These are phyloP conservation scores for Crithidia brevicula DNA, from an alignment of 208 protist genomes.

Conservation along the genomic window DNA sequence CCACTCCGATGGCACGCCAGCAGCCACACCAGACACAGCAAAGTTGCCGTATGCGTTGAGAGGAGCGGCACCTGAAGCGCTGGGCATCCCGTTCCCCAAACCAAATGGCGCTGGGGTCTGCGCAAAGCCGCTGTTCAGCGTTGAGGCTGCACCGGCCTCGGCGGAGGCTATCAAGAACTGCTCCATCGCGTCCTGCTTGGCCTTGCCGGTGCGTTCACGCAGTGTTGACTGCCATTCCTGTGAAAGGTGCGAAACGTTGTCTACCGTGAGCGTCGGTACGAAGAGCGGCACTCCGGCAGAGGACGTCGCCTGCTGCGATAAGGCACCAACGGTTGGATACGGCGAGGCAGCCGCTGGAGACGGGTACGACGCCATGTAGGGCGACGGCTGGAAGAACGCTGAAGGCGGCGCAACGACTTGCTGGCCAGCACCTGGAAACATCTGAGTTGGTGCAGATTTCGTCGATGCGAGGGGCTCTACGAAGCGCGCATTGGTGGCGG, in stretches of 20 bases:
- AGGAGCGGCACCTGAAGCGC: not conserved
- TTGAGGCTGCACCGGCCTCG: conserved; percentile 24
- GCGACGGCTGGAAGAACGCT: too few relatives aligned
- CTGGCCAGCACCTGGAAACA: too few relatives aligned
- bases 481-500: not conserved
- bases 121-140: not conserved
- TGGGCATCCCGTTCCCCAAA: not conserved
- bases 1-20: not conserved
- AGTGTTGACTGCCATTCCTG: conserved; percentile 53
- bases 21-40: not conserved
- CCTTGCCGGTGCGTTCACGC: conserved; percentile 30
- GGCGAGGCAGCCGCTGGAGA: not conserved
- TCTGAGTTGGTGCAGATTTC: too few relatives aligned
- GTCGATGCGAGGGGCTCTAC: too few relatives aligned
- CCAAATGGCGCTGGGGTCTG: not conserved
- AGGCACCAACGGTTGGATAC: not conserved
- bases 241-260: conserved; percentile 38
- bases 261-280: conserved; percentile 36
- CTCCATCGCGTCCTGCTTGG: conserved; percentile 27
- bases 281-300: conserved; percentile 21
- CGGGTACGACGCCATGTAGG: not conserved
- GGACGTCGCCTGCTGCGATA: not conserved
- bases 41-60: not conserved
- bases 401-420: too few relatives aligned
- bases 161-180: conserved; percentile 34